Evolutionary conservation across 225 moss, liverwort and hornwort species (phyloP).

Genomic region (Bryum argenteum): DNA sequence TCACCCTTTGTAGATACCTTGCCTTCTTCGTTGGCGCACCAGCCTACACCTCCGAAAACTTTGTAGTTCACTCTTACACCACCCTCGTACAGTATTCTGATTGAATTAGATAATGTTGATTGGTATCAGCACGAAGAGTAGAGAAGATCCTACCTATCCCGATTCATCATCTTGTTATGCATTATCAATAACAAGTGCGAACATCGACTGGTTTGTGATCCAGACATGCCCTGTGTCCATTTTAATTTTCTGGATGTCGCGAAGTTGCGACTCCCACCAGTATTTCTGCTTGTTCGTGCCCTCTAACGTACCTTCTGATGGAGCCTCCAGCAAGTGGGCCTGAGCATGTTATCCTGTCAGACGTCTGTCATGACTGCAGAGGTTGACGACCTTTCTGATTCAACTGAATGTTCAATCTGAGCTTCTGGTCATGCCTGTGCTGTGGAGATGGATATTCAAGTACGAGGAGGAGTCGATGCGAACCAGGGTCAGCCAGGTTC

Average conservation of each 20-base stretch:
- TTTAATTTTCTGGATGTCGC: conserved; percentile 5
- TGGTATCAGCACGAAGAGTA: conserved; percentile 30
- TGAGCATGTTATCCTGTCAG: background rate
- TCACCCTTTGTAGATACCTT: conserved; percentile 65
- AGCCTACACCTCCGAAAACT: conserved; percentile 48
- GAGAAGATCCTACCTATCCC: conserved; percentile 28
- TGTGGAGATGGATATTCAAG: conserved; percentile 28
- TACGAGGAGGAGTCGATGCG: conserved; percentile 4
- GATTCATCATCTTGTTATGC: conserved; percentile 57
- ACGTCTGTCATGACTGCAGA: background rate
- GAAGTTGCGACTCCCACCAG: background rate
- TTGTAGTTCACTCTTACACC: conserved; percentile 33
- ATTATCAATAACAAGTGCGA: conserved; percentile 50
- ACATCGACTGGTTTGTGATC: conserved; percentile 37
- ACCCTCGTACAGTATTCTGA: conserved; percentile 36
- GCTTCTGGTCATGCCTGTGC: conserved; percentile 5
- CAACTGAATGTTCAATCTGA: background rate
- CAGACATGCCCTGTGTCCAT: conserved; percentile 17
- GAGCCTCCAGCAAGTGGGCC: background rate
- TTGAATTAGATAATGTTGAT: conserved; percentile 42
- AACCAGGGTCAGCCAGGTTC: background rate
- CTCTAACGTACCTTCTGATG: background rate
- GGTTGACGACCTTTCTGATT: background rate
- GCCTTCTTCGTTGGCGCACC: conserved; percentile 40
- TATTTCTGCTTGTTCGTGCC: conserved; percentile 1